Evolutionary conservation across 306 rosid species (phyloP), one percentile per base, ranked within the genome.

Genomic region (Phaseolus lunatus): DNA sequence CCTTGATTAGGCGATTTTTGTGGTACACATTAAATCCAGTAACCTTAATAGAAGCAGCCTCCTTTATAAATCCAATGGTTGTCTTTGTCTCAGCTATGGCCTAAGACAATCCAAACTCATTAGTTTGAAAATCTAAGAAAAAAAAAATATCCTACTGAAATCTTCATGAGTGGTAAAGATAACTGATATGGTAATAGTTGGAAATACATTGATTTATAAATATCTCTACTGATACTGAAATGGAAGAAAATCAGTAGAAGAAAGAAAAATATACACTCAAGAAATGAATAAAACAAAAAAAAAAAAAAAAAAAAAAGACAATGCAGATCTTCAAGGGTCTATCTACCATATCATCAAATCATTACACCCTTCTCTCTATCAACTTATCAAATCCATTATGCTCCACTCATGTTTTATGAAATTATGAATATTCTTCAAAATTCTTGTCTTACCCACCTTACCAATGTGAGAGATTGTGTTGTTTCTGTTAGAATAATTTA

Each of bases 1-100:
- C 98, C 95, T 91, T 89, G 85, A 95, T 95, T 72, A 95, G 92
- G 73, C 98, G 96, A 85, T 95, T 95, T 82, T 90, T 95, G 79
- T 90, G 96, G 86, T 95, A 92, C 73, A 95, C 92, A 10, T 92
- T 92, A 87, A 87, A 90, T 72, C 98, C 98, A 82, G 81, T 7
- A 82, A 92, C 95, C 33, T 71, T 35, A 47, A 94, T 71, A 77
- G 35, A 18, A 74, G 93, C 92, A 73, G 88, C 88, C 81, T 92
- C 93, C 88, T 95, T 95, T 82, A 87, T 9, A 67, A 89, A 95
- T 74, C 98, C 98, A 76, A 95, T 75, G 81, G 90, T 90, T 44
- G 91, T 89, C 19, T 58, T 82, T 43, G 90, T 89, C 24, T 58
- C 85, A 76, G 88, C 96, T 18, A 47, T 47, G 67, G 69, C 92